These are phyloP conservation scores for Silene vulgaris DNA, from an alignment of 179 eudicot genomes.

Conservation along the genomic window DNA sequence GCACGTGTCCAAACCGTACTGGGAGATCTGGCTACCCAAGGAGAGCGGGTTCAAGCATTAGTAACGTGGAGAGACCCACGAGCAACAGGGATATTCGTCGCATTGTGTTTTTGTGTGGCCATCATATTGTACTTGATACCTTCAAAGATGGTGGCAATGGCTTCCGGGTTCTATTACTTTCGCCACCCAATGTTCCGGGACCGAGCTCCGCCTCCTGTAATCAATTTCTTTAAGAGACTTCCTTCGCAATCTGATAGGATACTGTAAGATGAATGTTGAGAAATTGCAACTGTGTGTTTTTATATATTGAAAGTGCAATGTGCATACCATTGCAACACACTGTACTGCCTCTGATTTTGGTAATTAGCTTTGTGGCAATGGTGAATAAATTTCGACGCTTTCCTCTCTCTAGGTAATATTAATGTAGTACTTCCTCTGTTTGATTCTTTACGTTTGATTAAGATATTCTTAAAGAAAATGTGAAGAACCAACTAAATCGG, in stretches of 20 bases:
- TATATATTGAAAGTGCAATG: not conserved
- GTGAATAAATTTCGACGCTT: not conserved
- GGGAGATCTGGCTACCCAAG: constrained; percentile 83
- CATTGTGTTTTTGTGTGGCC: constrained; percentile 69
- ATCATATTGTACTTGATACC: constrained; percentile 67
- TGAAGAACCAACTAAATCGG: not conserved
- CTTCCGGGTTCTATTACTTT: constrained; percentile 70
- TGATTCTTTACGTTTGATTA: no score
- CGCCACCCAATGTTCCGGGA: constrained; percentile 88
- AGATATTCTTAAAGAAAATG: no score
- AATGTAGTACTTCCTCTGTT: no score
- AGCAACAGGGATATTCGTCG: constrained; percentile 82
- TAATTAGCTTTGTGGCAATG: constrained; percentile 2
- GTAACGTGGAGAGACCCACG: constrained; percentile 93
- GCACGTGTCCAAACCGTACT: constrained; percentile 64
- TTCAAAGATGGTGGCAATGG: constrained; percentile 89
- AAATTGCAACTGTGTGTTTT: not conserved
- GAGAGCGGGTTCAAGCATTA: constrained; percentile 71
- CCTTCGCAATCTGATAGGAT: constrained; percentile 79
- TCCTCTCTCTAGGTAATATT: no score
- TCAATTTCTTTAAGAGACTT: constrained; percentile 73
- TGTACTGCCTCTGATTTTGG: constrained; percentile 3
- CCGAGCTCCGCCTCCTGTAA: constrained; percentile 71
- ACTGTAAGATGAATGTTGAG: constrained; percentile 31
- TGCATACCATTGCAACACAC: not conserved